These are phyloP conservation scores for Solidago caesia DNA, from an alignment of 129 eudicot genomes.

Conservation along the genomic window DNA sequence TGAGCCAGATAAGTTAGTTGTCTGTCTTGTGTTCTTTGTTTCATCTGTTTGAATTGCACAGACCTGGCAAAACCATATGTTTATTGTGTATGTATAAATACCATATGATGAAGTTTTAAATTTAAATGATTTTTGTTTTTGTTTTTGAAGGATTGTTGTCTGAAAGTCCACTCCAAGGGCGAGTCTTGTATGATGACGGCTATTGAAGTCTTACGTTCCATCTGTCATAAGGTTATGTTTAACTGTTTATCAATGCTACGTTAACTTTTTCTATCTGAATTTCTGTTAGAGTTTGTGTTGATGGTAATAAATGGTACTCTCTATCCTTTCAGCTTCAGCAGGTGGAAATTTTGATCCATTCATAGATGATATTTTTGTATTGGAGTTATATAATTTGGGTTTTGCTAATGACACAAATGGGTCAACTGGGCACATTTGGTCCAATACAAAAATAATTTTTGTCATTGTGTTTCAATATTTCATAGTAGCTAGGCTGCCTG, in stretches of 20 bases:
- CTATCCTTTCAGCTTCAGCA: too few relatives aligned
- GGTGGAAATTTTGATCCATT: too few relatives aligned
- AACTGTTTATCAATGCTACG: not conserved
- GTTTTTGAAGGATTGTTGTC: constrained; percentile 36
- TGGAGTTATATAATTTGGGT: too few relatives aligned
- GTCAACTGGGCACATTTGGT: not conserved
- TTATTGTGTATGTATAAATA: not conserved
- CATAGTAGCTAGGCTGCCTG: too few relatives aligned
- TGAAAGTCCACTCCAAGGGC: constrained; percentile 51
- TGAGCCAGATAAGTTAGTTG: not conserved
- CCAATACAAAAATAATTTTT: too few relatives aligned
- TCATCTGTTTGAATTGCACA: not conserved
- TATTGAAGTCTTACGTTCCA: constrained; percentile 41
- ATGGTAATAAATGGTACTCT: too few relatives aligned
- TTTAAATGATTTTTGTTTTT: not conserved
- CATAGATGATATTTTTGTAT: too few relatives aligned
- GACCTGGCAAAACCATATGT: not conserved
- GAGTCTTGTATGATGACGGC: constrained; percentile 50
- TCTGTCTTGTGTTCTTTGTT: not conserved
- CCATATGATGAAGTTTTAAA: not conserved
- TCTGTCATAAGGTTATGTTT: constrained; percentile 35
- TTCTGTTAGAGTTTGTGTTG: too few relatives aligned
- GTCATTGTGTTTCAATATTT: too few relatives aligned
- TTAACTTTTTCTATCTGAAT: too few relatives aligned
- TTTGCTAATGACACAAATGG: too few relatives aligned